Percentiles rank a stretch among this genome's conserved stretches.
phyloP scores from a whole-genome alignment of 2,329 filamentous ascomycete species.

The Botrytis aclada region DNA sequence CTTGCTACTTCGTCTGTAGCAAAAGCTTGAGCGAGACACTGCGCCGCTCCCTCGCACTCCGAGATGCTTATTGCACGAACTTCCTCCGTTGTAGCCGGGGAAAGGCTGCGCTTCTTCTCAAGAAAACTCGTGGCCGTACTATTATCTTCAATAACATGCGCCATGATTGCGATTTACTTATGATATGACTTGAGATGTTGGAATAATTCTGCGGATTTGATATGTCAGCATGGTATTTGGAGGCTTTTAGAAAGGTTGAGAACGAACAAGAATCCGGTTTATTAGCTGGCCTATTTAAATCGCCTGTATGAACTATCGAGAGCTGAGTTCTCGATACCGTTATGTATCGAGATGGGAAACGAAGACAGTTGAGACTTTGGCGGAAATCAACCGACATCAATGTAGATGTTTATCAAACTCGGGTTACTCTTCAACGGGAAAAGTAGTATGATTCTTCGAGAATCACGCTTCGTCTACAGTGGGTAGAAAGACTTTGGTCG shows the following conservation, averaged over 20 bases:
- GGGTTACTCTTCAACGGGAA: slow-evolving; percentile 1
- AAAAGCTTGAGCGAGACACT: slow-evolving; percentile 74
- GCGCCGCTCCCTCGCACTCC: slow-evolving; percentile 69
- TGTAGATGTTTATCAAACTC: slow-evolving; percentile 30
- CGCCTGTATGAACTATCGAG: slow-evolving; percentile 54
- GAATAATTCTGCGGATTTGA: not conserved
- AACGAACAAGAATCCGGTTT: slow-evolving; percentile 33
- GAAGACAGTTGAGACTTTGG: slow-evolving; percentile 51
- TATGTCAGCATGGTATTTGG: slow-evolving; percentile 26
- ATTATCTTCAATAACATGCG: slow-evolving; percentile 40
- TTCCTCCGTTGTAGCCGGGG: slow-evolving; percentile 43
- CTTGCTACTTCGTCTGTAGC: slow-evolving; percentile 68
- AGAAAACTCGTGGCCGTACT: slow-evolving; percentile 24
- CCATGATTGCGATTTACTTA: slow-evolving; percentile 34
- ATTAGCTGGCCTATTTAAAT: slow-evolving; percentile 39
- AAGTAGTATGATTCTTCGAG: not conserved
- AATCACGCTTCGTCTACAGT: slow-evolving; percentile 2
- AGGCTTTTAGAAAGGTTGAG: slow-evolving; percentile 7
- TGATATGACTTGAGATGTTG: not conserved
- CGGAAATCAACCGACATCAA: slow-evolving; percentile 61
- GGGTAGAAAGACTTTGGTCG: not conserved
- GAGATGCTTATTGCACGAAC: slow-evolving; percentile 62
- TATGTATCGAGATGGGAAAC: slow-evolving; percentile 54
- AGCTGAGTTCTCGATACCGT: slow-evolving; percentile 55
- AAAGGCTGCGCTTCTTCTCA: slow-evolving; percentile 36